phyloP scores from a whole-genome alignment of 257 asterid genomes.

The Nicotiana sylvestris region DNA sequence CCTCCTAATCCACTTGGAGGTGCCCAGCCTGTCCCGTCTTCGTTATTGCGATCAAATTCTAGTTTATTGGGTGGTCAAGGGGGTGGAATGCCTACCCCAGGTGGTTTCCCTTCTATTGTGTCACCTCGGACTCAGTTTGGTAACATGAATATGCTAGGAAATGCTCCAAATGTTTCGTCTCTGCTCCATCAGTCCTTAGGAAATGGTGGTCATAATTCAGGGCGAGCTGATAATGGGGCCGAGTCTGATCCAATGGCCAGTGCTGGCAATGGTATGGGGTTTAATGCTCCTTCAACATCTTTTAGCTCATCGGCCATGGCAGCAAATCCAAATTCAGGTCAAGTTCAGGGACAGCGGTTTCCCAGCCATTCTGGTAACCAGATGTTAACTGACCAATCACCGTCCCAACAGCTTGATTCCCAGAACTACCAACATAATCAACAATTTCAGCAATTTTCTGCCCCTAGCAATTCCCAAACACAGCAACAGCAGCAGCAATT shows the following conservation, averaged over 20 bases:
- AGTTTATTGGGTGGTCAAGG: constrained; percentile 67
- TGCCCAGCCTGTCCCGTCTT: constrained; percentile 43
- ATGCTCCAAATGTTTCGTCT: constrained; percentile 39
- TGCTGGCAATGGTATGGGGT: constrained; percentile 51
- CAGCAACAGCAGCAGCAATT: constrained; percentile 51
- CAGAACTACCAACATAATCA: constrained; percentile 48
- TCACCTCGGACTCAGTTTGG: constrained; percentile 51
- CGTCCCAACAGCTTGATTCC: constrained; percentile 47
- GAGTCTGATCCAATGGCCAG: constrained; percentile 49
- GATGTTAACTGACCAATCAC: constrained; percentile 56
- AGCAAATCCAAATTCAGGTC: constrained; percentile 38
- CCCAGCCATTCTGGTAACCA: constrained; percentile 37
- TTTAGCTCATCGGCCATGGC: constrained; percentile 29
- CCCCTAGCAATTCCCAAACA: constrained; percentile 42
- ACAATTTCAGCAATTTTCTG: constrained; percentile 55
- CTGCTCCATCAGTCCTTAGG: constrained; percentile 44
- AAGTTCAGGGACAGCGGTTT: constrained; percentile 56
- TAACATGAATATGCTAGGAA: constrained; percentile 57
- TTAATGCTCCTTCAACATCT: constrained; percentile 41
- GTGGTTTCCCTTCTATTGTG: constrained; percentile 44
- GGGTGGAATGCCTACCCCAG: constrained; percentile 50
- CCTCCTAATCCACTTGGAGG: constrained; percentile 51
- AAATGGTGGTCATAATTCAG: constrained; percentile 48
- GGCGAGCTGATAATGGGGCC: constrained; percentile 46
- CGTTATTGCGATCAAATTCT: constrained; percentile 55